A percentile compares a stretch with the other conserved stretches of the same genome.
Conservation (phyloP, 768 basidiomycete genomes). For the Serpula lacrymans region DNA sequence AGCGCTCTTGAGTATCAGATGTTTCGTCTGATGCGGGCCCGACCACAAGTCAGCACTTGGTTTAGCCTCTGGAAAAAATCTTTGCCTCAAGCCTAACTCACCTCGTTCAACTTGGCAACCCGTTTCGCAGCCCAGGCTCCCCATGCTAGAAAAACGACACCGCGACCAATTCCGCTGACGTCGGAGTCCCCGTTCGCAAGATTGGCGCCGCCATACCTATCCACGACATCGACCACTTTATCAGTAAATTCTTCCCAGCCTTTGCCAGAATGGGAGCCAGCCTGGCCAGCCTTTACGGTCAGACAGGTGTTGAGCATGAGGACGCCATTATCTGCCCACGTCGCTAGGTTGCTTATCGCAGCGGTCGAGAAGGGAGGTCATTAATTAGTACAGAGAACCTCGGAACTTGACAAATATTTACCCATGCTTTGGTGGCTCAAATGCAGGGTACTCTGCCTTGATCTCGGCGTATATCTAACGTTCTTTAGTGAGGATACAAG, state of each 20-base stretch:
- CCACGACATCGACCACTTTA: conserved; percentile 73
- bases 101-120: conserved; percentile 73
- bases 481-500: conserved; percentile 13
- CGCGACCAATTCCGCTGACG: conserved; percentile 56
- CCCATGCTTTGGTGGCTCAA: conserved; percentile 81
- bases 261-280: conserved; percentile 78
- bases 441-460: conserved; percentile 75
- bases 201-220: conserved; percentile 73
- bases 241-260: conserved; percentile 94
- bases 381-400: conserved; percentile 4
- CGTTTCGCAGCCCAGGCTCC: conserved; percentile 84
- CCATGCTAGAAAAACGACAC: conserved; percentile 89
- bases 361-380: conserved; percentile 3
- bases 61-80: conserved; percentile 1
- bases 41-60: conserved; percentile 12
- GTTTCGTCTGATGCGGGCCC: conserved; percentile 64
- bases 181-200: conserved; percentile 39
- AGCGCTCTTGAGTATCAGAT: conserved; percentile 73
- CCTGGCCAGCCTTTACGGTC: conserved; percentile 72
- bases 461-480: conserved; percentile 84
- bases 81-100: conserved; percentile 26
- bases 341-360: conserved; percentile 62
- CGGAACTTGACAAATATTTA: conserved; percentile 38
- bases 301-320: conserved; percentile 90
- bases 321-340: conserved; percentile 85